Base-by-base conservation (phyloP, 1,284 basidiomycete species). In the Malassezia vespertilionis region DNA sequence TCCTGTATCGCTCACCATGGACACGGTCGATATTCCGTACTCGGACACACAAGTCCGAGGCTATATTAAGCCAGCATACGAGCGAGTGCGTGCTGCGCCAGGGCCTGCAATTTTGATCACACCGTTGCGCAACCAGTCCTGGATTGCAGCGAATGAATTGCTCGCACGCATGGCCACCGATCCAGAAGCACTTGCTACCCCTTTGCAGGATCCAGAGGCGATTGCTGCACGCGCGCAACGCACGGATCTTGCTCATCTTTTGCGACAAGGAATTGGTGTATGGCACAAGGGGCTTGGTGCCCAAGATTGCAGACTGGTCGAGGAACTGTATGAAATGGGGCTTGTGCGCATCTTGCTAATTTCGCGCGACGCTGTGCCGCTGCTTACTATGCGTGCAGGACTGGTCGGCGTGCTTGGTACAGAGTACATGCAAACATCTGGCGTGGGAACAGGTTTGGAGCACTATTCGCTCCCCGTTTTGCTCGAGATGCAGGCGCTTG, bases 401-500 rank as follows among this genome's bases (percentile, higher is more conserved):
- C 79, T 80, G 3, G 89, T 96, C 12, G 76, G 95, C 28, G 82
- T 89, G 38, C 84, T 96, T 82, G 84, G 88, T 21, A 88, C 90
- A 5, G 91, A 97, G 70, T 93, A 86, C 68, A 72, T 82, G 26
- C 75, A 80, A 38, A 62, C 78, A 17, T 42, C 44, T 6, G 41
- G 46, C 7, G 56, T 51, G 18, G 80, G 83, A 57, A 79, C 83
- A 26, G 81, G 82, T 56, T 63, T 89, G 36, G 76, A 77, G 38
- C 85, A 88, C 64, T 97, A 97, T 68, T 73, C 75, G 0, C 74
- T 88, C 26, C 76, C 79, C 24, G 90, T 96, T 62, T 73, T 99
- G 35, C 80, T 85, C 40, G 80, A 81, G 47, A 95, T 97, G 86
- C 88, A 96, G 72, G 81, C 86, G 40, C 79, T 82, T 21, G 88